Evolutionary conservation across 164 flowering plant species (phyloP), one percentile per base, ranked within the genome.

Genomic region (Stephania yunnanensis): DNA sequence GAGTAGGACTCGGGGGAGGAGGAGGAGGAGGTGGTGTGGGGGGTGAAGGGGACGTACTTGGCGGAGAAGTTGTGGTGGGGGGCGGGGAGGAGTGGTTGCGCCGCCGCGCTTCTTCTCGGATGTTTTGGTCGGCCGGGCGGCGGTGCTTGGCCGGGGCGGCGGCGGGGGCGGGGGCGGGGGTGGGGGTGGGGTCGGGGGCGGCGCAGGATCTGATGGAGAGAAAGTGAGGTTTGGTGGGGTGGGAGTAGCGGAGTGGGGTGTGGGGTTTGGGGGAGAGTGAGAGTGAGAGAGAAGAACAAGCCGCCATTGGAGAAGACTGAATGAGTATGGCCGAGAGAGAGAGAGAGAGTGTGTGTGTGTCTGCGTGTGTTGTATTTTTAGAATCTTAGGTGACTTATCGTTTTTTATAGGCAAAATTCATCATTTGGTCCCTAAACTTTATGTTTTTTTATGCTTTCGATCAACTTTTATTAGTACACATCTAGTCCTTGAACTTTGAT

Each of bases 31-130:
- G 25, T 25, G 25, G 25, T 25, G 25, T 25, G 25, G 19, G 93
- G 85, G 68, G 82, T 81, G 78, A 92, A 92, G 19, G 97, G 97
- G 73, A 92, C 92, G 84, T 91, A 92, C 45, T 86, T 87, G 73
- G 95, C 97, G 53, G 95, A 91, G 86, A 91, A 91, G 76, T 78
- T 82, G 74, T 85, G 86, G 71, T 64, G 8, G 71, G 74, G 46
- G 31, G 0, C 1, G 71, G n/a, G 65, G 80, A 22, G 44, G 46
- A 20, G 74, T 72, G 68, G 64, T 74, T 81, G 66, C 86, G 89
- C 53, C 86, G 89, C 53, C 83, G 87, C 12, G 97, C 95, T 70
- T 90, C 92, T 10, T 92, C 87, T n/a, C 95, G 91, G 83, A 90
- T 90, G 85, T 84, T 90, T 68, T 84, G 83, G 7, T 85, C 86